Conservation (phyloP, 441 rosid species). For the Raphanus hybrid region DNA sequence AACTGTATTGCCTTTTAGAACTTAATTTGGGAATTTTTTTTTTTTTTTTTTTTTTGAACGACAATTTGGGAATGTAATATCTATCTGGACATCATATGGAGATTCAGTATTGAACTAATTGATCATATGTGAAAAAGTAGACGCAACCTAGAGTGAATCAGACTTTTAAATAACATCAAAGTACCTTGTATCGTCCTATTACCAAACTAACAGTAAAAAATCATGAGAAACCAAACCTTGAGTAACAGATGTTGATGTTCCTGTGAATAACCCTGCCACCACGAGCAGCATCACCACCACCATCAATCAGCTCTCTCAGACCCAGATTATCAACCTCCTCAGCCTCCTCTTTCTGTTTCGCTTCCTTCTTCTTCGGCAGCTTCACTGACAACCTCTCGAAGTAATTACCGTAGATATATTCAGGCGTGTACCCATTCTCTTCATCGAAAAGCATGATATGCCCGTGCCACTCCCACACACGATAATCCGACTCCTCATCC, state of each 20-base stretch:
- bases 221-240: slow-evolving; percentile 50
- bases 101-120: not conserved
- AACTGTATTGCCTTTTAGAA: not conserved
- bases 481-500: no score
- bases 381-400: slow-evolving; percentile 95
- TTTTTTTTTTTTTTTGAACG: no score
- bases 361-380: slow-evolving; percentile 26
- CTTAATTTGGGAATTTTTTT: no score
- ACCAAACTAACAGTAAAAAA: slow-evolving; percentile 17
- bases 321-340: slow-evolving; percentile 57
- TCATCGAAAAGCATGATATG: slow-evolving; percentile 93
- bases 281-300: slow-evolving; percentile 47
- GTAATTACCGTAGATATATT: slow-evolving; percentile 94
- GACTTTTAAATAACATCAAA: no score
- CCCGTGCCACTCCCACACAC: slow-evolving; percentile 94
- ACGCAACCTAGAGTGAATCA: no score
- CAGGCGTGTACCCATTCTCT: slow-evolving; percentile 78
- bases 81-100: not conserved
- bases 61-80: no score
- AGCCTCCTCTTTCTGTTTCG: slow-evolving; percentile 35
- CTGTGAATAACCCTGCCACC: slow-evolving; percentile 83
- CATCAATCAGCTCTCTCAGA: slow-evolving; percentile 76
- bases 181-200: not conserved
- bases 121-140: no score
- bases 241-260: slow-evolving; percentile 59